phyloP scores from a whole-genome alignment of 2,329 filamentous ascomycete species.

The Dothistroma pini region DNA sequence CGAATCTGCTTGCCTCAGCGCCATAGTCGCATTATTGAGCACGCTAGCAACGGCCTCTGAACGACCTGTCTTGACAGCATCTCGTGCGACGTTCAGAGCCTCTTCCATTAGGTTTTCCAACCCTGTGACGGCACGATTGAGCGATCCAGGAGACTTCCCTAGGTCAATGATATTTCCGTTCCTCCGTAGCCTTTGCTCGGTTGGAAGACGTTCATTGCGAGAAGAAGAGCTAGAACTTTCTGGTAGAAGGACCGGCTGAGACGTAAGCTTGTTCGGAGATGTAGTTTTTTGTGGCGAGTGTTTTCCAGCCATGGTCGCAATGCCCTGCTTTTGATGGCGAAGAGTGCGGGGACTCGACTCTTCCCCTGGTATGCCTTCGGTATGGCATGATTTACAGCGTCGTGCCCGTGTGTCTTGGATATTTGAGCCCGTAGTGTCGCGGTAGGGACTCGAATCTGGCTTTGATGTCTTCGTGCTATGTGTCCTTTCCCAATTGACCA shows the following conservation, averaged over 20 bases:
- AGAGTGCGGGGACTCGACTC: neutral
- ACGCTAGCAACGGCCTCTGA: slow-evolving; percentile 40
- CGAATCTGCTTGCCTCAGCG: slow-evolving; percentile 33
- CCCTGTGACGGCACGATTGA: slow-evolving; percentile 36
- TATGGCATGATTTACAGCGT: neutral
- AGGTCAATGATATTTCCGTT: neutral
- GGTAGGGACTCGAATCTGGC: slow-evolving; percentile 7
- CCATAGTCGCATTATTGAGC: slow-evolving; percentile 38
- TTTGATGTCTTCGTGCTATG: slow-evolving; percentile 13
- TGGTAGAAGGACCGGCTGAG: neutral
- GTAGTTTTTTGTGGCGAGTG: neutral
- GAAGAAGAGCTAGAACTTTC: neutral
- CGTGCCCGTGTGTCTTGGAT: neutral
- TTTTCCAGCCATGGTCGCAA: neutral
- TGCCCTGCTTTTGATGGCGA: neutral
- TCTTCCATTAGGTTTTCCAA: slow-evolving; percentile 44
- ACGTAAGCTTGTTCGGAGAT: neutral
- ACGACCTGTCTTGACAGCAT: slow-evolving; percentile 32
- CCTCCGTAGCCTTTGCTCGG: neutral
- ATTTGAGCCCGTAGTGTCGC: neutral
- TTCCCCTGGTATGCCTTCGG: neutral
- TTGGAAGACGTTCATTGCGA: neutral
- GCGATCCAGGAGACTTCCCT: neutral
- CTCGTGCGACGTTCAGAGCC: slow-evolving; percentile 38
- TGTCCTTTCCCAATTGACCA: neutral